Base-by-base conservation (phyloP, 1,139 yeast genomes). In the Debaryomycetaceae sp. region DNA sequence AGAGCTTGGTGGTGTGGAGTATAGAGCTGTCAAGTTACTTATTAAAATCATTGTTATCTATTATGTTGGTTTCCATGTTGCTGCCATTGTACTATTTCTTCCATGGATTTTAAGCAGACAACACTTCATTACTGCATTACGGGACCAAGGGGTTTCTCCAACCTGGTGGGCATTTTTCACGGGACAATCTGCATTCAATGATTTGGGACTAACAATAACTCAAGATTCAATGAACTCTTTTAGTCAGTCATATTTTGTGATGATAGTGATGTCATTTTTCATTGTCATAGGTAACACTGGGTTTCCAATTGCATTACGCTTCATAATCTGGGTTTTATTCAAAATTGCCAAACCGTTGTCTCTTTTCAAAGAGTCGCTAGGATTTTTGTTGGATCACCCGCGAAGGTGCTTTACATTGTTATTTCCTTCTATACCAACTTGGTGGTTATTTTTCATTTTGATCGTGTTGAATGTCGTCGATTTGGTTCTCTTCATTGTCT, bases 1-100 rank as follows among this genome's bases (percentile, higher is more conserved):
- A 48, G 99, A 93, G 62, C 68, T 93, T 39, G 99, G 99, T 33
- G 99, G 99, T 44, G 97, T 93, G 8, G 99, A 93, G 60, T 95
- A 93, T 59, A 78, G 98, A 41, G 90, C 99, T 0, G 77, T 87
- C 45, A 89, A 89, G 57, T 67, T 90, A 9, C 68, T 93, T 45
- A 81, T 88, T 44, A 80, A 78, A 54, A 80, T 93, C 40, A 68
- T 93, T 23, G 62, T 83, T 1, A 46, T 62, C 1, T 93, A 88
- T 61, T 90, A 87, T 56, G 52, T 89, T 45, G 96, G 96, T 0
- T 82, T 87, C 57, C 91, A 85, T 56, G 49, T 87, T 4, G 42
- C 89, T 9, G 82, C 83, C 0, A 63, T 83, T 39, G 55, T 82
- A 0, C 69, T 83, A 50, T 64, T 86, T 31, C 65, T 84, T 5